Percentiles rank a stretch among this genome's conserved stretches.
phyloP scores from a whole-genome alignment of 768 basidiomycete species.

The Gloeophyllum trabeum region DNA sequence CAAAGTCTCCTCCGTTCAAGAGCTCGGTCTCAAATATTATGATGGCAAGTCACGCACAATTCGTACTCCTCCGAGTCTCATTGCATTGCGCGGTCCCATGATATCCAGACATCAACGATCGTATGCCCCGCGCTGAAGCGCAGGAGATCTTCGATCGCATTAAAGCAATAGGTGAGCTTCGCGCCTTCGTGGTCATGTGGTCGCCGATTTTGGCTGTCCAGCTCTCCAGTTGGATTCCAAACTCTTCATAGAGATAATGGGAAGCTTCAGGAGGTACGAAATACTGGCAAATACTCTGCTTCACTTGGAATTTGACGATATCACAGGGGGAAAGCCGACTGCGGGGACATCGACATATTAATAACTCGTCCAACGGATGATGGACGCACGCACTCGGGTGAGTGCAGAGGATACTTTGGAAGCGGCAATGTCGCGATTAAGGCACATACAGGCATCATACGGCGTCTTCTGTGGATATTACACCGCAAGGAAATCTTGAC shows the following conservation, averaged over 20 bases:
- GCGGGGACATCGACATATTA: conserved; percentile 88
- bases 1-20: conserved; percentile 44
- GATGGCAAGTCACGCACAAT: conserved; percentile 50
- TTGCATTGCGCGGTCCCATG: no score
- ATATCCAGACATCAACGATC: conserved; percentile 74
- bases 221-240: conserved; percentile 62
- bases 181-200: no score
- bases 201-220: conserved; percentile 24
- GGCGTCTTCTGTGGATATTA: conserved; percentile 43
- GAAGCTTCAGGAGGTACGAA: conserved; percentile 67
- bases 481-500: conserved; percentile 53
- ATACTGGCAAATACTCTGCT: no score
- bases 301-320: no score
- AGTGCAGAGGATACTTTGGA: conserved; percentile 1
- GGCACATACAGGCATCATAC: conserved; percentile 40
- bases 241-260: conserved; percentile 81
- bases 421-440: background rate
- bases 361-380: conserved; percentile 69
- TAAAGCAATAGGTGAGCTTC: conserved; percentile 47
- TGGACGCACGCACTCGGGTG: conserved; percentile 66
- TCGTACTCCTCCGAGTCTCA: no score
- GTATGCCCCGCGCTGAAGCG: conserved; percentile 82
- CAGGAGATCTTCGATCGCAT: conserved; percentile 62
- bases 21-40: conserved; percentile 60
- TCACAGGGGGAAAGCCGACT: conserved; percentile 62